Conservation (phyloP, 306 rosid genomes). For the Luffa acutangula region DNA sequence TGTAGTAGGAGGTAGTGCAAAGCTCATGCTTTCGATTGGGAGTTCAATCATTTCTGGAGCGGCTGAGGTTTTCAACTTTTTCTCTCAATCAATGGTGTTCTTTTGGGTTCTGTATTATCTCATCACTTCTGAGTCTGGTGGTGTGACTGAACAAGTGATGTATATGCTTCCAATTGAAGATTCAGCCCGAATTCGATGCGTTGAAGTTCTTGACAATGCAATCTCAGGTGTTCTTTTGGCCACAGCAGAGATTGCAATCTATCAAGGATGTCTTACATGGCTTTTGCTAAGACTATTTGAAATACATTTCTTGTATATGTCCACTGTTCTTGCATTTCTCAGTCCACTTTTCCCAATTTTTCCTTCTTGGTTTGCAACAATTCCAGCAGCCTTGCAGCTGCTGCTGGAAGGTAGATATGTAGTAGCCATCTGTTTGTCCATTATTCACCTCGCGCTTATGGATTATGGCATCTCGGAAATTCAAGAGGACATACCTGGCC, state of each 20-base stretch:
- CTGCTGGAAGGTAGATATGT: conserved; percentile 76
- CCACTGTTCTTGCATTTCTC: conserved; percentile 66
- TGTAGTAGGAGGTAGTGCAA: conserved; percentile 66
- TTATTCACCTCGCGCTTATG: conserved; percentile 69
- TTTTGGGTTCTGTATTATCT: conserved; percentile 87
- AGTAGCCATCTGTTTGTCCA: conserved; percentile 37
- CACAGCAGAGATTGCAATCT: conserved; percentile 77
- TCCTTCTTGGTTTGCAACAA: conserved; percentile 69
- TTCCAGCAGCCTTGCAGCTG: conserved; percentile 77
- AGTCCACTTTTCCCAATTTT: conserved; percentile 78
- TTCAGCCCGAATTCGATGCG: conserved; percentile 58
- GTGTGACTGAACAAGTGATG: conserved; percentile 88
- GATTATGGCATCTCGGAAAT: conserved; percentile 72
- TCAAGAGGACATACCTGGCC: conserved; percentile 82
- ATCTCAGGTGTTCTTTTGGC: conserved; percentile 83
- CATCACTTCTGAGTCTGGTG: conserved; percentile 90
- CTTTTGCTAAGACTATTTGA: conserved; percentile 61
- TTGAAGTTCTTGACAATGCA: conserved; percentile 89
- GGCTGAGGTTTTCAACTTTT: conserved; percentile 78
- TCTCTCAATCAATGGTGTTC: conserved; percentile 80
- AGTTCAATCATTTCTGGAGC: conserved; percentile 80
- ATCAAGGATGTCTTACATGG: conserved; percentile 94
- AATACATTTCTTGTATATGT: conserved; percentile 87
- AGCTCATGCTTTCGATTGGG: conserved; percentile 51
- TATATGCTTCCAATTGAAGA: conserved; percentile 69